These are phyloP conservation scores for Taphrina flavorubra DNA, from an alignment of 1,139 yeast species.

Conservation along the genomic window DNA sequence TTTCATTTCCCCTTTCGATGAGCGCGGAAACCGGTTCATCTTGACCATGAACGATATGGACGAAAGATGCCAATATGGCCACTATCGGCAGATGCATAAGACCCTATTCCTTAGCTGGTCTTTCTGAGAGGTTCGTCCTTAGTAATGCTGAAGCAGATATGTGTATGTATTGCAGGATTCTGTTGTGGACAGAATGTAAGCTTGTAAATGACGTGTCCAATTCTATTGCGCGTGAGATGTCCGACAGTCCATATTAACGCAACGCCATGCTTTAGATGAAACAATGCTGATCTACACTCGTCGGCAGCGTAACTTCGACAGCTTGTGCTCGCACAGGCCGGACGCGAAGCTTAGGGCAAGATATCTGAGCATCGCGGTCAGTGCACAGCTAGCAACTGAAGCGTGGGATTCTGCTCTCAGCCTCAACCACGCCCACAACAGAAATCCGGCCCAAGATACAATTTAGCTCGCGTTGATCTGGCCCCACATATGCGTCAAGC, in stretches of 20 bases:
- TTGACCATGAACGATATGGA: constrained; percentile 2
- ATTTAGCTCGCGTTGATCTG: no score
- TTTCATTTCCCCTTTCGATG: constrained; percentile 25
- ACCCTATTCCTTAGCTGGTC: no score
- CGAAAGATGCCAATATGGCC: neutral
- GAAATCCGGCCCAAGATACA: no score
- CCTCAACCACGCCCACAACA: no score
- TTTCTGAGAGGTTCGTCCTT: no score
- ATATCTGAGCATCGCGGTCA: neutral
- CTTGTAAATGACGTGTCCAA: neutral
- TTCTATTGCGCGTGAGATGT: neutral
- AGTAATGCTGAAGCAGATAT: neutral
- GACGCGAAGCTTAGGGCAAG: no score
- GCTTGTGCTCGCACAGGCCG: no score
- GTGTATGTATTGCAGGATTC: neutral
- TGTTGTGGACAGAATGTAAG: neutral
- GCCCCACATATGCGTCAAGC: no score
- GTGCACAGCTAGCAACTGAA: neutral
- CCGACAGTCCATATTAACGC: neutral
- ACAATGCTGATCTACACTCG: neutral
- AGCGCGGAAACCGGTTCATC: constrained; percentile 34
- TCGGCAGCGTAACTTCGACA: no score
- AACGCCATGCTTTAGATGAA: constrained; percentile 10
- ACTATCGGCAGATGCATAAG: neutral
- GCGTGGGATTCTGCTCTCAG: neutral